Evolutionary conservation across 768 basidiomycete genomes (phyloP), one percentile per base, ranked within the genome.

Genomic region (Psilocybe cyanescens): DNA sequence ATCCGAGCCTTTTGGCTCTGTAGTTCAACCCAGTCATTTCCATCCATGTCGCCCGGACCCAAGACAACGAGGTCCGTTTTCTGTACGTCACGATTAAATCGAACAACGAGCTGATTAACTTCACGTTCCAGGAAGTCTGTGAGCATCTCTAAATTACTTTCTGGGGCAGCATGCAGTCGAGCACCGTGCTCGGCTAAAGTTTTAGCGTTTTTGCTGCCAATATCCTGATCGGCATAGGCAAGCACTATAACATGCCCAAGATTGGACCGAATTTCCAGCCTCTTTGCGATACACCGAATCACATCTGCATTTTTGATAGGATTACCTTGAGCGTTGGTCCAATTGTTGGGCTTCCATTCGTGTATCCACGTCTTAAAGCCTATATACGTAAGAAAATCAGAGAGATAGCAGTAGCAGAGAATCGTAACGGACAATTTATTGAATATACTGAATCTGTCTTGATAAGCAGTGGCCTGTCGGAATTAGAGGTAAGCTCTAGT

Each of bases 401-500:
- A 39, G 37, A 14, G 57, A 31, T 24, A 41, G 35, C 1, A n/a
- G 4, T 30, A 17, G 12, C 14, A 17, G 9, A 37, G 49, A 14
- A 17, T 16, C 8, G 24, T 5, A 14, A 71, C 76, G 57, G 62
- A 95, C 95, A 95, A 55, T 85, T 76, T 2, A 94, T 94, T 1
- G 86, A 86, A 68, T 97, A 97, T 51, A 84, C 74, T 0, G 95
- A 97, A 72, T 97, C 95, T 0, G 92, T 89, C 67, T 89, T 89
- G 68, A 97, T 91, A 50, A 91, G 68, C 1, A 98, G 75, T 0
- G 85, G 79, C 30, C 72, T 80, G 48, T 79, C 78, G 8, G 77
- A 75, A 8, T 73, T 78, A 0, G 90, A 89, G 1, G 87, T 82
- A 0, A 83, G 85, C 71, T 97, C 93, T 4, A 98, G 77, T n/a